phyloP scores from a whole-genome alignment of 176 grass and related monocot genomes.

The Bonia amplexicaulis region DNA sequence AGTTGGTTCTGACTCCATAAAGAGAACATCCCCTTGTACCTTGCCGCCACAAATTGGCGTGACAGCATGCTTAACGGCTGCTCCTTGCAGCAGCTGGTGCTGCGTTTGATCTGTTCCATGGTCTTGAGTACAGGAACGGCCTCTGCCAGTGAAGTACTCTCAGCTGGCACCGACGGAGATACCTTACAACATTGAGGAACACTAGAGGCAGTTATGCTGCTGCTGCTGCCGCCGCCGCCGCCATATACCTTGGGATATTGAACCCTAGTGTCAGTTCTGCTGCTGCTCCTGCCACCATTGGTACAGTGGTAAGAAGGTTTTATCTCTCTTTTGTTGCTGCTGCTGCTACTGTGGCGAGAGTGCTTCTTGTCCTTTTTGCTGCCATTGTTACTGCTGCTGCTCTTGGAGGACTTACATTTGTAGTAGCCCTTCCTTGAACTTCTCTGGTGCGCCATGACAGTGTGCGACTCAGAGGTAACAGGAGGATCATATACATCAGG shows the following conservation, averaged over 20 bases:
- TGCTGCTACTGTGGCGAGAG: constrained; percentile 42
- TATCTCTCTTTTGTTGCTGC: constrained; percentile 40
- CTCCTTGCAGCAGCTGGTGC: constrained; percentile 38
- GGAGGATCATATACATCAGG: constrained; percentile 95
- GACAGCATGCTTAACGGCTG: constrained; percentile 38
- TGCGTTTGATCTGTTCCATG: constrained; percentile 31
- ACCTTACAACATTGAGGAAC: constrained; percentile 8
- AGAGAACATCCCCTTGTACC: constrained; percentile 53
- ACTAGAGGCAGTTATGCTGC: background rate
- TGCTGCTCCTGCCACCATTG: background rate
- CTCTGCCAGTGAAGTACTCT: background rate
- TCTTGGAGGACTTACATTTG: constrained; percentile 50
- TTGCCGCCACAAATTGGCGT: constrained; percentile 35
- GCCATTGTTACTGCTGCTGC: constrained; percentile 37
- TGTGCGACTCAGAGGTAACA: constrained; percentile 75
- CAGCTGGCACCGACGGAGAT: constrained; percentile 9
- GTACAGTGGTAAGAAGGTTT: constrained; percentile 17
- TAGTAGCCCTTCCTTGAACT: constrained; percentile 58
- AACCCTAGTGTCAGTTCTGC: background rate
- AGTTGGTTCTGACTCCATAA: constrained; percentile 48
- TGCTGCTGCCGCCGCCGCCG: background rate
- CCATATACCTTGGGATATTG: constrained; percentile 9
- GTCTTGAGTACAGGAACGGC: constrained; percentile 20
- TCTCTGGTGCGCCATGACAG: constrained; percentile 44
- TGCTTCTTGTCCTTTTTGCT: constrained; percentile 59